These are phyloP conservation scores for apple (Malus domestica) DNA, from an alignment of 306 rosid species.

Conservation along the genomic window DNA sequence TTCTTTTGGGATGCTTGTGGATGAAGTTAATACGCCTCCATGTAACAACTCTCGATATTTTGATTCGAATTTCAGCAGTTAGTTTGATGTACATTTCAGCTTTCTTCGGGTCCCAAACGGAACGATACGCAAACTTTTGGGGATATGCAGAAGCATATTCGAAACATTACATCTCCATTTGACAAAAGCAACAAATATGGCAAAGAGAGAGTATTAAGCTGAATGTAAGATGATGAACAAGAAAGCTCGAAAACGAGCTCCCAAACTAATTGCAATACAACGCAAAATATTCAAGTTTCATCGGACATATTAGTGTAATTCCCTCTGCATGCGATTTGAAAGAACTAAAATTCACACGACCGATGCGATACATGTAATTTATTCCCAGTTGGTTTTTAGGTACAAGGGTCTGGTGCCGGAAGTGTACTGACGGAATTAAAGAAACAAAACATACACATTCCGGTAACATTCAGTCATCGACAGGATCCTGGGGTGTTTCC, in stretches of 20 bases:
- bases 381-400: background rate
- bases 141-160: background rate
- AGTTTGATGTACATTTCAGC: background rate
- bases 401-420: background rate
- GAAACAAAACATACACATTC: background rate
- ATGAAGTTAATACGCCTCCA: background rate
- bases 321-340: background rate
- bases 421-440: background rate
- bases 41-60: background rate
- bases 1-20: slow-evolving; percentile 13
- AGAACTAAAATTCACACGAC: background rate
- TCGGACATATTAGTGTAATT: background rate
- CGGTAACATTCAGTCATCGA: slow-evolving; percentile 57
- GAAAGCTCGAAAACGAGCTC: background rate
- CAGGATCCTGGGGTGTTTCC: slow-evolving; percentile 86
- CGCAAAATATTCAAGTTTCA: background rate
- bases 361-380: background rate
- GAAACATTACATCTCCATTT: background rate
- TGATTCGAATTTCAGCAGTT: background rate
- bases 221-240: no score
- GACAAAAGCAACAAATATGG: background rate
- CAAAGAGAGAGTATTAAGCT: background rate
- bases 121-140: background rate
- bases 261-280: background rate
- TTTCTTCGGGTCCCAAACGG: background rate